Base-by-base conservation (phyloP, 164 flowering plant genomes). In the Magnolia officinalis region DNA sequence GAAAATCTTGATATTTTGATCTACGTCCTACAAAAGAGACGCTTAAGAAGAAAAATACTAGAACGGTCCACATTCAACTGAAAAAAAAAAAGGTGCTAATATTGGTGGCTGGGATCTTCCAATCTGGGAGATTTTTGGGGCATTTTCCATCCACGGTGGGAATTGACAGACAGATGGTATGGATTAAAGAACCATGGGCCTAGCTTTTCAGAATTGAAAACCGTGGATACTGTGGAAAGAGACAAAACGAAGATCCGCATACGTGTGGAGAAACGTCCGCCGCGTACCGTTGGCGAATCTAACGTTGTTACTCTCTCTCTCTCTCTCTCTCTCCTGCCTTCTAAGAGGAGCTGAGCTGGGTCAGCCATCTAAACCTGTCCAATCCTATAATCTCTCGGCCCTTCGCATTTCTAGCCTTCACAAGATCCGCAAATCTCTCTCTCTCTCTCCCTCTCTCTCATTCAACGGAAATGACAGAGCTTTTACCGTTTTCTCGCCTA, bases 351-450 rank as follows among this genome's bases (percentile, higher is more conserved):
- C 61, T 70, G 58, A 70, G 70, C 63, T 67, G 49, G 77, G 65
- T 50, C 77, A 66, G 71, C 77, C 58, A 67, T 67, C 37, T 4
- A 23, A 20, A 45, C 4, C 76, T 72, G 74, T 72, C 19, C 50
- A 55, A 37, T 73, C 52, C 49, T 73, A 16, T 20, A 63, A 64
- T 61, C 73, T 66, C 9, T 70, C 63, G 81, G 72, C 18, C 63
- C 50, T 21, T 69, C 77, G 77, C 72, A 23, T 29, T 64, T 78
- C 8, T 72, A 72, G 83, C 63, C 24, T 68, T 21, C n/a, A 59
- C 70, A 1, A 72, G 72, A 76, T 73, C 81, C 83, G 83, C 76
- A 70, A 73, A 76, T 55, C 61, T 14, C 61, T 55, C 61, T 23
- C 61, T 23, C 24, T 55, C 61, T 55, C 61, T 52, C 58, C 59